Evolutionary conservation across 768 basidiomycete genomes (phyloP), one percentile per base, ranked within the genome.

Genomic region (Psilocybe subaeruginosa): DNA sequence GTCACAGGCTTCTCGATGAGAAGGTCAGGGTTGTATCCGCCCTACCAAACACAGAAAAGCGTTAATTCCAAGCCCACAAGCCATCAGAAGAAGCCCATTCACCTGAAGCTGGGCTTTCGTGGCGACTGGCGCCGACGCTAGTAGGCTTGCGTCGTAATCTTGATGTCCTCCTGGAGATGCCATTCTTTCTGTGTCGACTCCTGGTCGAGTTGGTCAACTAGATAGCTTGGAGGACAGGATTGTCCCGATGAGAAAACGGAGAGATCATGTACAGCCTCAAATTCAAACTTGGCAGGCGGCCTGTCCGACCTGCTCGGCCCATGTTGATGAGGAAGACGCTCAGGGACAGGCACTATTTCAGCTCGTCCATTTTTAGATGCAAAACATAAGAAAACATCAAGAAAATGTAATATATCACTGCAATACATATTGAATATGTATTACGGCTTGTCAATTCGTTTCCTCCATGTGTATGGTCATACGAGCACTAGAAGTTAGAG

Each of bases 91-190:
- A 4, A 8, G 31, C 14, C 5, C 27, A 58, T 66, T 41, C 33
- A 80, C 80, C 72, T 81, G 81, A 56, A 77, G 50, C 64, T 81
- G 79, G 3, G 75, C 73, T 31, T 74, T 77, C 4, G 80, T 82
- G 4, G 80, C 78, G 29, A 48, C 71, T 46, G 80, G 81, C 49
- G 77, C 78, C 16, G 70, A 72, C 27, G 71, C 76, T 12, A 81
- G 74, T 17, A 82, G 61, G 31, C 61, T 72, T 23, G 77, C 74
- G 63, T 82, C 80, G 43, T 82, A 82, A 8, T 59, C 50, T 51
- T 48, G 58, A 51, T 59, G 64, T 31, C 64, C 63, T 41, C 30
- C 61, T 19, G 57, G 48, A 23, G 70, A 69, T 19, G 67, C 37
- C 68, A 69, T 69, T 45, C 39, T 51, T 52, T 31, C 23, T 58